Evolutionary conservation across 441 rosid species (phyloP), one percentile per base, ranked within the genome.

Genomic region (Erodium texanum): DNA sequence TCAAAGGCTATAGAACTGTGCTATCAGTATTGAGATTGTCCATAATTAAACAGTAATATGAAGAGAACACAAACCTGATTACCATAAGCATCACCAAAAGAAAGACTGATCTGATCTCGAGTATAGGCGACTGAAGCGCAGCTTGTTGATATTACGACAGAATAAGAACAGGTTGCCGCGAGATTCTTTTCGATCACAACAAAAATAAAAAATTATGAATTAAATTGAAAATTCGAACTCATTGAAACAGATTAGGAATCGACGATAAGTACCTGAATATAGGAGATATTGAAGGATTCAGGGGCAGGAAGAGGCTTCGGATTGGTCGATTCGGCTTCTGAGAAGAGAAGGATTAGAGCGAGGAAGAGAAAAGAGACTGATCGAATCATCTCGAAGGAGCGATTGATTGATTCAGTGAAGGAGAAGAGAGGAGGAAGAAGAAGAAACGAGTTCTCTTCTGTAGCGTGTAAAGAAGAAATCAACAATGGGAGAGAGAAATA

Each of bases 71-170:
- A 34, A 66, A 79, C 82, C 89, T 85, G 88, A 75, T 87, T 85
- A 15, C 88, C 93, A 36, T 87, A 87, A 2, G 83, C 88, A 73
- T 87, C 93, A 0, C 93, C 93, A 29, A 87, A 84, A 61, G 93
- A 73, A 24, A 85, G 62, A 64, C 93, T 82, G 62, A 87, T 87
- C 70, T 80, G 89, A 63, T 87, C 92, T 19, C 92, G 80, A 3
- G 88, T 85, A 70, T 81, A 78, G 67, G 24, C 48, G 20, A 79
- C 18, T 8, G 92, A 87, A 23, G 92, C 80, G 45, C 92, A 85
- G 73, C 92, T 85, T 34, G 92, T 87, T 9, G 84, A 69, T 67
- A 87, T 79, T 24, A 71, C 68, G 71, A 85, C 82, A 34, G 80
- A 50, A 73, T 85, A 85, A 19, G 86, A 73, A 69, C 92, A 87